Evolutionary conservation across 495 filamentous ascomycete species (phyloP), one percentile per base, ranked within the genome.

Genomic region (Glarea lozoyensis): DNA sequence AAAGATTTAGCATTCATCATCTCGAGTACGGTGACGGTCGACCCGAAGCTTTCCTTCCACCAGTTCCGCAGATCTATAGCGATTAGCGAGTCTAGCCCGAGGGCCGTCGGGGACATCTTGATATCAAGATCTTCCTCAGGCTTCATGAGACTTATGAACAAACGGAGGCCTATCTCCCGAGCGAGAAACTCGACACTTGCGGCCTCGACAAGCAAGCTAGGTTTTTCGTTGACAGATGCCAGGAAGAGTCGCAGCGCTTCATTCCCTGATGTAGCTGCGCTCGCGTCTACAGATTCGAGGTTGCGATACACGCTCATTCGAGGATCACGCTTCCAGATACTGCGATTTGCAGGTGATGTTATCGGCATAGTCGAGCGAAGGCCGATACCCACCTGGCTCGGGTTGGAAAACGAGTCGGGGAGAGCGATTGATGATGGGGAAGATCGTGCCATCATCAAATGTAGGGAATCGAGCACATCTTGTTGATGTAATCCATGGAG

Each of bases 61-160:
- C 72, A 79, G 18, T 64, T 70, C 0, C 74, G 61, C 12, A 78
- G 37, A 46, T 79, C 76, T 7, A 79, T 67, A 3, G 75, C 75
- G 29, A 72, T 55, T n/a, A 79, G 56, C 0, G 67, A 73, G 44
- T 79, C 74, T 1, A 79, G 56, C 1, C 73, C 72, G 43, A 69
- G 69, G 13, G 56, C 52, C 1, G 54, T 44, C 5, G 69, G 46
- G 10, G 62, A 54, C 33, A 58, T 44, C 5, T 48, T 45, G 2
- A 58, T 50, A 37, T 69, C 59, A 4, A 71, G 35, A 4, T 70
- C 67, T 3, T 66, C 62, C 10, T 61, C 52, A 4, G 64, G 54
- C 10, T 64, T 59, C 10, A 62, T 52, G 12, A 66, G 59, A 12
- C 63, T 43, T 11, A 55, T 56, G 33, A 48, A 60, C 1, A 68